Evolutionary conservation across 768 basidiomycete species (phyloP), one percentile per base, ranked within the genome.

Genomic region (Termitomyces sp.): DNA sequence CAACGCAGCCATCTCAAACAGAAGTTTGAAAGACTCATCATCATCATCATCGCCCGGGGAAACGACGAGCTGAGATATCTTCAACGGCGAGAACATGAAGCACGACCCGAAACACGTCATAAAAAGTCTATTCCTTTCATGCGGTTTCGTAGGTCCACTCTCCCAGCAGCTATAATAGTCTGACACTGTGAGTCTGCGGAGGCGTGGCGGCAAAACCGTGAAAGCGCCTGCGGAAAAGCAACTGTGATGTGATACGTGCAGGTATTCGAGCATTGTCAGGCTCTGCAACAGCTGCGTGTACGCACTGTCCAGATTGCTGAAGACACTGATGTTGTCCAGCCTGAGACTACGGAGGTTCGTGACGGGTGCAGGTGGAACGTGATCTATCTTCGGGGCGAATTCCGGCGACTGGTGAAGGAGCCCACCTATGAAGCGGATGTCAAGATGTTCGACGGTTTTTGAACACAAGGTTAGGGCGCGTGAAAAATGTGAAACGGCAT

Each of bases 391-490:
- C 25, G 45, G 59, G 6, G 51, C 59, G 55, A 72, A 71, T 17
- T 54, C 59, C 14, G 72, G 72, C 4, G 68, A 65, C 37, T 56
- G 70, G 29, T 67, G 66, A 52, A 68, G 66, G 38, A 73, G 63
- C 25, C 71, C 69, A 25, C 72, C 72, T 36, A 72, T 70, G 65
- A 71, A 73, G 32, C 70, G 68, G 31, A 72, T 60, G 56, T 73
- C 71, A 32, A 72, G 61, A 7, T 66, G 59, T 40, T 63, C 60
- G 25, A 70, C 68, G 10, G 67, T 65, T 29, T 60, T 56, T 17
- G 63, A 65, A 40, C 68, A 71, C 50, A 72, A 56, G 10, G 56
- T 53, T 10, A 71, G 57, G 2, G 68, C 62, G 54, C 69, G 69
- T 14, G 65, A 65, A 32, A 73, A 68, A 50, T 71, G 67, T 11